Evolutionary conservation across 805 yeast genomes (phyloP).

Genomic region (Clavispora carvajalis): DNA sequence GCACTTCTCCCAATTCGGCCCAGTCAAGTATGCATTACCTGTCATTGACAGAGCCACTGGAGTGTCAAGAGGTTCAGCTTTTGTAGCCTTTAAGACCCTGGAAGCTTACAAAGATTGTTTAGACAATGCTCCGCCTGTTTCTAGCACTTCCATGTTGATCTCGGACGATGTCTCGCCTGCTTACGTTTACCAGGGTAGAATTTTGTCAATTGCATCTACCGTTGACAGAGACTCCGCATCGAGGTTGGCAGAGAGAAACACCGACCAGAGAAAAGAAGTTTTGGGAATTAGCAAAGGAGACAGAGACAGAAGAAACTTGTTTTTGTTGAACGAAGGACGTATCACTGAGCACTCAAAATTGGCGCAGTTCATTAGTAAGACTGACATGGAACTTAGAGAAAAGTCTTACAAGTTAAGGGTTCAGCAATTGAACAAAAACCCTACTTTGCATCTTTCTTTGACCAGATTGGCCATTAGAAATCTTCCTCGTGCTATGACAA

Average conservation of each 20-base stretch:
- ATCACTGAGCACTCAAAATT: slow-evolving; percentile 75
- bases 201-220: slow-evolving; percentile 76
- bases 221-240: slow-evolving; percentile 83
- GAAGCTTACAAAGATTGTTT: slow-evolving; percentile 66
- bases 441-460: slow-evolving; percentile 85
- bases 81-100: slow-evolving; percentile 72
- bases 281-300: slow-evolving; percentile 78
- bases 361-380: slow-evolving; percentile 58
- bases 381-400: slow-evolving; percentile 84
- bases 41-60: slow-evolving; percentile 84
- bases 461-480: slow-evolving; percentile 94
- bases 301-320: slow-evolving; percentile 79
- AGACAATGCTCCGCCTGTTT: slow-evolving; percentile 69
- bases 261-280: slow-evolving; percentile 64
- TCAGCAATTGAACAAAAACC: slow-evolving; percentile 85
- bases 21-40: slow-evolving; percentile 88
- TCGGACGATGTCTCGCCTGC: slow-evolving; percentile 89
- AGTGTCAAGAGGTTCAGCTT: slow-evolving; percentile 89
- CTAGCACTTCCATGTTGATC: slow-evolving; percentile 60
- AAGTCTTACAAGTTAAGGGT: slow-evolving; percentile 81
- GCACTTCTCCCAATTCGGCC: slow-evolving; percentile 81
- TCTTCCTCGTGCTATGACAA: slow-evolving; percentile 87
- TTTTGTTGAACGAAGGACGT: slow-evolving; percentile 89
- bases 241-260: slow-evolving; percentile 65
- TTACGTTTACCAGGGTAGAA: slow-evolving; percentile 90